phyloP scores from a whole-genome alignment of 257 asterid species.

The Solanum sejunctum region DNA sequence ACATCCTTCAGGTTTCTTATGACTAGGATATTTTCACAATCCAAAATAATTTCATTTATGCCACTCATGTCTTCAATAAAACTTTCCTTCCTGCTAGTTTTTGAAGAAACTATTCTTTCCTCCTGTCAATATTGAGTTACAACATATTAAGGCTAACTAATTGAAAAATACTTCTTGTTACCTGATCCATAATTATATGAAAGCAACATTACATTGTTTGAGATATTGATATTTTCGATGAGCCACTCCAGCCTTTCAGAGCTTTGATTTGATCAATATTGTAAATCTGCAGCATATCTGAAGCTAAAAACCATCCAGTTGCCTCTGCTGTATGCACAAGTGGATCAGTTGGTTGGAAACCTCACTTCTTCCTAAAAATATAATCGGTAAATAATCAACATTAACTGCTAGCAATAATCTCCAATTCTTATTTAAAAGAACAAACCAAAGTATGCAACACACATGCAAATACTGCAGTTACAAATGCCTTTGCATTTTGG shows the following conservation, averaged over 20 bases:
- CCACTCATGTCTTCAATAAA: constrained; percentile 27
- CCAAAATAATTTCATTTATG: constrained; percentile 7
- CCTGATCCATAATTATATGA: not conserved
- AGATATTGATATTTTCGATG: constrained; percentile 23
- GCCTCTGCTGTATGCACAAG: constrained; percentile 53
- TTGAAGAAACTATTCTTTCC: constrained; percentile 7
- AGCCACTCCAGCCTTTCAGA: not conserved
- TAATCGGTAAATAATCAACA: not conserved
- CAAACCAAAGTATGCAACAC: not conserved
- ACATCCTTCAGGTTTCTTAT: constrained; percentile 19
- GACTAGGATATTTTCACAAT: constrained; percentile 1
- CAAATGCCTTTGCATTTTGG: constrained; percentile 80
- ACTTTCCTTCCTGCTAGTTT: constrained; percentile 50
- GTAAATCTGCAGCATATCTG: constrained; percentile 19
- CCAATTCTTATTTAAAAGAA: not conserved
- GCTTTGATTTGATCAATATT: not conserved
- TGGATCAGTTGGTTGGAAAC: constrained; percentile 65
- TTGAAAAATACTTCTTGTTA: not conserved
- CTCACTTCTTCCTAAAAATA: constrained; percentile 39
- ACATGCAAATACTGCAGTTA: constrained; percentile 83
- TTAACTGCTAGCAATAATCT: not conserved
- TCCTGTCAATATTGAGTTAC: constrained; percentile 24
- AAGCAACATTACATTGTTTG: constrained; percentile 6
- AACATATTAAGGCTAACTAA: constrained; percentile 3
- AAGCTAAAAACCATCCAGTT: constrained; percentile 61